phyloP scores from a whole-genome alignment of 768 basidiomycete species.

The Inosperma sp. region DNA sequence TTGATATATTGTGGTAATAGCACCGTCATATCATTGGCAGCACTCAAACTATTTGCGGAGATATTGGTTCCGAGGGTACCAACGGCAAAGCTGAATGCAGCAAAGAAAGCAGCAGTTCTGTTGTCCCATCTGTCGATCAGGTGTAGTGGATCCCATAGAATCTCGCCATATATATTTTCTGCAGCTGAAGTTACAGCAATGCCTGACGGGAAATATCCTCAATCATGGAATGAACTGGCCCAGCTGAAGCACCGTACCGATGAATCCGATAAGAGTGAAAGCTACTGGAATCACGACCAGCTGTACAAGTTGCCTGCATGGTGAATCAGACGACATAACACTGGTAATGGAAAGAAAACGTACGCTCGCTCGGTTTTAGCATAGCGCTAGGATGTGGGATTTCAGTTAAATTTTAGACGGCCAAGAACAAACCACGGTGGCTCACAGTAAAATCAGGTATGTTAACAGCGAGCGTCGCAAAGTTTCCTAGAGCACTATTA shows the following conservation, averaged over 20 bases:
- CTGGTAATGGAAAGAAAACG: slow-evolving; percentile 20
- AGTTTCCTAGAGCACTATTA: slow-evolving; percentile 74
- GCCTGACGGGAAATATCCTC: slow-evolving; percentile 29
- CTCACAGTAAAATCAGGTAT: slow-evolving; percentile 77
- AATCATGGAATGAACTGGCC: background rate
- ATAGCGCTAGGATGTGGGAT: slow-evolving; percentile 49
- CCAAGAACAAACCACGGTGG: background rate
- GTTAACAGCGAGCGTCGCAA: slow-evolving; percentile 69
- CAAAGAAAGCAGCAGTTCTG: slow-evolving; percentile 82
- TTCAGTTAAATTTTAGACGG: background rate
- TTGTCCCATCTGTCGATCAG: slow-evolving; percentile 82
- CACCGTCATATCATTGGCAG: slow-evolving; percentile 85
- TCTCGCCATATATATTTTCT: slow-evolving; percentile 59
- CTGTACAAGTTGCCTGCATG: slow-evolving; percentile 64
- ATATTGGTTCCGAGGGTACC: slow-evolving; percentile 71
- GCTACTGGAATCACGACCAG: slow-evolving; percentile 68
- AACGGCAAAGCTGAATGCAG: slow-evolving; percentile 66
- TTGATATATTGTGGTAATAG: slow-evolving; percentile 74
- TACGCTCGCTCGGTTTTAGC: slow-evolving; percentile 63
- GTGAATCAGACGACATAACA: background rate
- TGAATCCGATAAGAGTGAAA: slow-evolving; percentile 74
- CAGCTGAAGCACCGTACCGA: slow-evolving; percentile 33
- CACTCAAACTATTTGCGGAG: slow-evolving; percentile 67
- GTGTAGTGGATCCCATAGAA: slow-evolving; percentile 68
- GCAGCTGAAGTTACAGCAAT: slow-evolving; percentile 79